Base-by-base conservation (phyloP, 345 rosid genomes). In the Syzygium oleosum region DNA sequence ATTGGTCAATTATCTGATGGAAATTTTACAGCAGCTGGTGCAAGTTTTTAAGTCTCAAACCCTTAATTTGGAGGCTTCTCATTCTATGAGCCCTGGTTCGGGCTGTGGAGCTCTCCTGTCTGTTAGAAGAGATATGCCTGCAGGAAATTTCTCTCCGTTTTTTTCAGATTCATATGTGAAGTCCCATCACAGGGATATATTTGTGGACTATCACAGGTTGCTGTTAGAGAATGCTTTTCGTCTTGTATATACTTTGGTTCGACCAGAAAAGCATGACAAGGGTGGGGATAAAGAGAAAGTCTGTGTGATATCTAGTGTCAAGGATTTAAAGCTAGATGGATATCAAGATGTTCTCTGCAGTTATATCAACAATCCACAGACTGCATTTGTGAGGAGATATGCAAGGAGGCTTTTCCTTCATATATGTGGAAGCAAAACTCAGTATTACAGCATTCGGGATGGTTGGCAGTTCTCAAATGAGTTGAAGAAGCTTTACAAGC, bases 191-290 rank as follows among this genome's bases (percentile, higher is more conserved):
- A 88, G 92, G 85, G 99, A 98, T 94, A 89, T 95, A 85, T 98
- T 98, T 91, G 91, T 92, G 91, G 99, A 98, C 92, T 98, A 96
- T 88, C 99, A 95, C 86, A 93, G 98, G 90, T 93, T 98, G 73
- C 89, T 98, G 86, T 91, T 98, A 88, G 99, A 98, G 93, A 98
- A 98, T 94, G 94, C 94, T 93, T 98, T 98, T 87, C 94, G 99
- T 88, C 91, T 98, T 84, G 93, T 96, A 29, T 98, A 98, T 91
- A 94, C 97, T 54, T 91, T 98, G 91, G 97, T 98, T 85, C 94
- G 99, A 89, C 99, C 99, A n/a, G 99, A 96, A 90, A 98, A 96
- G 91, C 99, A 95, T 89, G 99, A 98, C 84, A 96, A 98, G 94
- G 88, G 86, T 86, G 99, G 96, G 88, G 99, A 98, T 84, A 98